phyloP scores from a whole-genome alignment of 306 rosid species.

The Vigna nakashimae region DNA sequence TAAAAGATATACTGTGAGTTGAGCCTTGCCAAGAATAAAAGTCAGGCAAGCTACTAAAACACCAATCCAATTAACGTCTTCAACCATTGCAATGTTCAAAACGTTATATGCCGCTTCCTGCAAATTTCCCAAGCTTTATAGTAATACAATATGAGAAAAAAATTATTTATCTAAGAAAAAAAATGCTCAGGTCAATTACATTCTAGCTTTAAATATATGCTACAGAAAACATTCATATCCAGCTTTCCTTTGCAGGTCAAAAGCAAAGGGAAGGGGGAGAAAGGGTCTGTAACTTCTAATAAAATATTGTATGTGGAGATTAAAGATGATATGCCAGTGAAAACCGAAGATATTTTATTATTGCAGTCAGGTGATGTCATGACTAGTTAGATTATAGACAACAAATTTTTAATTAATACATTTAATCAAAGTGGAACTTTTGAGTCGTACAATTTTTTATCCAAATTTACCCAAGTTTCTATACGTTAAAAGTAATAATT shows the following conservation, averaged over 20 bases:
- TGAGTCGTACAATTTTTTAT: not conserved
- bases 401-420: not conserved
- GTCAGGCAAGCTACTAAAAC: constrained; percentile 60
- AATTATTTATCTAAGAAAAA: not conserved
- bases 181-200: constrained; percentile 14
- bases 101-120: constrained; percentile 86
- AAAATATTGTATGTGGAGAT: not conserved
- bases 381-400: constrained; percentile 24
- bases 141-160: too few species aligned
- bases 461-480: not conserved
- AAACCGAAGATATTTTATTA: not conserved
- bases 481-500: not conserved
- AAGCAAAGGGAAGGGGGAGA: not conserved
- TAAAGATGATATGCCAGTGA: constrained; percentile 17
- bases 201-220: constrained; percentile 28
- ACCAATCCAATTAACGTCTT: constrained; percentile 46
- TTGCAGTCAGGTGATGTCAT: constrained; percentile 12
- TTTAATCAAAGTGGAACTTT: not conserved
- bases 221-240: constrained; percentile 9
- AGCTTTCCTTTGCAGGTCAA: not conserved
- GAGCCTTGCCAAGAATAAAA: constrained; percentile 54
- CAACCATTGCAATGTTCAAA: constrained; percentile 56
- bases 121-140: constrained; percentile 29
- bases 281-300: not conserved
- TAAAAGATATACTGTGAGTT: constrained; percentile 49